Evolutionary conservation across 2,329 filamentous ascomycete species (phyloP), one percentile per base, ranked within the genome.

Genomic region (Sclerotinia borealis): DNA sequence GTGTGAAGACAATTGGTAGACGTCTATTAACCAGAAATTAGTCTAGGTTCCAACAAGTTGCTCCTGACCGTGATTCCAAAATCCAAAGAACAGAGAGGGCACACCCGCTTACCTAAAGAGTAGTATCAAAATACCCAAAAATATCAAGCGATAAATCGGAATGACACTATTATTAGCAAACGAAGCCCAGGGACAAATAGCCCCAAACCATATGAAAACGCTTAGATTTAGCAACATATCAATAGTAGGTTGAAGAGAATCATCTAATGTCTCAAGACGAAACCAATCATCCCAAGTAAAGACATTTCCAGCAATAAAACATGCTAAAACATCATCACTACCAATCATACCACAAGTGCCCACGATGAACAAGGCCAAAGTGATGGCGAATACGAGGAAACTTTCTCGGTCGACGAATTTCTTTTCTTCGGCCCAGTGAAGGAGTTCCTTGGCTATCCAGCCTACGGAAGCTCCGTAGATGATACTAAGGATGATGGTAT

Each of bases 261-360:
- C 93, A 69, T 96, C 93, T 70, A 89, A 79, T 0, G 93, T 97
- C 75, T 96, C 90, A 1, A 93, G 79, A 0, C 93, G 88, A 76
- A 96, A 97, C 92, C 91, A 96, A 76, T 96, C 92, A 73, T 96
- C 92, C 86, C 91, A 93, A 0, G 91, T 96, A 69, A 97, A 96
- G 1, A 85, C 85, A 72, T 96, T 96, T 1, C 93, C 93, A 2
- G 93, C 93, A 69, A 96, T 88, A 73, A 97, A 97, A 77, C 92
- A 96, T 1, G 93, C 92, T 8, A 97, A 81, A 0, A 96, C 89
- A 72, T 97, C 93, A 72, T 96, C 92, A 41, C 87, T 93, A 1
- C 92, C 92, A 55, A 96, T 83, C 80, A 96, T 92, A 89, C 92
- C 92, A 66, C 90, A 93, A 0, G 92, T 96, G 0, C 92, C 92